phyloP scores from a whole-genome alignment of 1,284 basidiomycete genomes.

The Cutaneotrichosporon cyanovorans region DNA sequence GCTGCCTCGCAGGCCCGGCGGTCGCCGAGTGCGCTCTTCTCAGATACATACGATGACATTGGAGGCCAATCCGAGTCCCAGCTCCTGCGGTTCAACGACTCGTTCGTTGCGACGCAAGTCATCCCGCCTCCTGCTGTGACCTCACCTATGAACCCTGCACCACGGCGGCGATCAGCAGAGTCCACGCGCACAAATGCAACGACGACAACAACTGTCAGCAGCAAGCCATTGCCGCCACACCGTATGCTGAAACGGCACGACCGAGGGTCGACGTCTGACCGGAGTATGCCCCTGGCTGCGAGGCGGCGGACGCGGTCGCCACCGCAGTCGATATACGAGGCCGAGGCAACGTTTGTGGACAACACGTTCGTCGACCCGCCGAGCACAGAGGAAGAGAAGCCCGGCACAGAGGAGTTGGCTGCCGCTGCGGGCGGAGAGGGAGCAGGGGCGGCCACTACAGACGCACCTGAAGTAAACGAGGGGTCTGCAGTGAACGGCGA shows the following conservation, averaged over 20 bases:
- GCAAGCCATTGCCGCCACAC: neutral
- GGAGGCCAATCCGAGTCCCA: neutral
- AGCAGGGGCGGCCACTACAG: too few species aligned
- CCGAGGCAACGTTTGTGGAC: neutral
- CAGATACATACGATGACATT: neutral
- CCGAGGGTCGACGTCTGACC: neutral
- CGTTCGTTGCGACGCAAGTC: constrained; percentile 2
- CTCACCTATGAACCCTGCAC: neutral
- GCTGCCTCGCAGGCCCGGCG: neutral
- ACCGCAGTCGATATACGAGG: neutral
- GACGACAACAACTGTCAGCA: neutral
- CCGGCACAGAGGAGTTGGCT: too few species aligned
- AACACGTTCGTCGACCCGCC: too few species aligned
- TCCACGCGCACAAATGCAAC: neutral
- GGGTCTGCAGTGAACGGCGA: too few species aligned
- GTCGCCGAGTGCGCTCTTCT: neutral
- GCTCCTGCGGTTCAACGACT: neutral
- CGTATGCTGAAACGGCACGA: neutral
- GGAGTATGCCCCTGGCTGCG: neutral
- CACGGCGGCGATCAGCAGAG: neutral
- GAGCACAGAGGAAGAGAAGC: too few species aligned
- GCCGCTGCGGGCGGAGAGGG: too few species aligned
- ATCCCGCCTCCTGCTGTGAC: neutral
- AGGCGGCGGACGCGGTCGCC: neutral
- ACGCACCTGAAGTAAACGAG: too few species aligned